A percentile compares a stretch with the other conserved stretches of the same genome.
Conservation (phyloP, 1,284 basidiomycete species). For the Sphaerobolus stellatus region DNA sequence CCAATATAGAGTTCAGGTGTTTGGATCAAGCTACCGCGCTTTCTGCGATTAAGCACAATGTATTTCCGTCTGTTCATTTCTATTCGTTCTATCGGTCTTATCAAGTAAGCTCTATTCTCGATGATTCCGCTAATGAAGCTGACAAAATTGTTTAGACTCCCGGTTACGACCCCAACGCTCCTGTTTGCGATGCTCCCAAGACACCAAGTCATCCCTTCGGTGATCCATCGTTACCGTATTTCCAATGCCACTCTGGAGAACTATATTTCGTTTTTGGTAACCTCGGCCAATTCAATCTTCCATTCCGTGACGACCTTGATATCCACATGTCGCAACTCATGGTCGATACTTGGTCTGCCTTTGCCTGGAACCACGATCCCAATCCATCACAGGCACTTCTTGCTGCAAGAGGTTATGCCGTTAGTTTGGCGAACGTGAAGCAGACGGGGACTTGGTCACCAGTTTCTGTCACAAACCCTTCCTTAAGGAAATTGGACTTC, state of each 20-base stretch:
- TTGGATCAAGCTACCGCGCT: conserved; percentile 38
- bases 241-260: conserved; percentile 43
- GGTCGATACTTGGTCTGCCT: conserved; percentile 40
- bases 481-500: conserved; percentile 16
- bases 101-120: conserved; percentile 20
- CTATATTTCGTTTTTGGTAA: conserved; percentile 40
- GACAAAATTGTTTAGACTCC: conserved; percentile 17
- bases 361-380: conserved; percentile 41
- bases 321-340: conserved; percentile 37
- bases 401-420: conserved; percentile 31
- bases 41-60: conserved; percentile 32
- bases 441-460: neutral
- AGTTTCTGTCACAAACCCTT: conserved; percentile 10
- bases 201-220: conserved; percentile 34
- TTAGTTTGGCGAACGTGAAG: neutral
- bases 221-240: conserved; percentile 32
- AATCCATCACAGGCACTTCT: conserved; percentile 40
- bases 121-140: too few species aligned
- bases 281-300: conserved; percentile 29
- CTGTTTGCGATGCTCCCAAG: conserved; percentile 36
- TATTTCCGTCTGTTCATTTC: conserved; percentile 35
- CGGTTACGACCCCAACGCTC: conserved; percentile 37
- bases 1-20: conserved; percentile 40
- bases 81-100: conserved; percentile 43
- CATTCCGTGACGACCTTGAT: conserved; percentile 40